Evolutionary conservation across 352 stramenopile species (phyloP).

Genomic region (Pythium periplocum): DNA sequence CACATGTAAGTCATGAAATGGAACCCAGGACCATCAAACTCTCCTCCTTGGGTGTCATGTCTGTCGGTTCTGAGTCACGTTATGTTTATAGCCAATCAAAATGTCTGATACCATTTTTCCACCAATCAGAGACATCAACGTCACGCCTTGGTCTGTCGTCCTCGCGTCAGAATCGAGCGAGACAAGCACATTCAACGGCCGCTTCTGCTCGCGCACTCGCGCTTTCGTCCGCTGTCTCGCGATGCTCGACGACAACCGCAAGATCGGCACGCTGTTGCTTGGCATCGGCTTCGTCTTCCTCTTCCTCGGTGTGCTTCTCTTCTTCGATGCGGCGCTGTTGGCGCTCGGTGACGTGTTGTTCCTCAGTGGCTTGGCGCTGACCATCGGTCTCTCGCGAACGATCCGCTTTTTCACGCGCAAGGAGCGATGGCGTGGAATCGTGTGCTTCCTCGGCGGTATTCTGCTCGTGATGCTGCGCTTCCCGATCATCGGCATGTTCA

Average conservation of each 20-base stretch:
- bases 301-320: slow-evolving; percentile 91
- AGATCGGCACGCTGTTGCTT: slow-evolving; percentile 93
- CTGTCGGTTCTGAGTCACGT: too few relatives aligned
- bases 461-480: slow-evolving; percentile 90
- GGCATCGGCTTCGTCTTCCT: slow-evolving; percentile 90
- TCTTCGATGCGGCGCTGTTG: slow-evolving; percentile 93
- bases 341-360: slow-evolving; percentile 94
- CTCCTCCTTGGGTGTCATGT: too few relatives aligned
- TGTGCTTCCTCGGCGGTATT: slow-evolving; percentile 93
- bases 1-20: too few relatives aligned
- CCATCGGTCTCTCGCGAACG: slow-evolving; percentile 90
- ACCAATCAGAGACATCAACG: slow-evolving; percentile 26
- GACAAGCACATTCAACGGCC: too few relatives aligned
- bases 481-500: slow-evolving; percentile 91
- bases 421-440: slow-evolving; percentile 91
- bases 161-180: too few relatives aligned
- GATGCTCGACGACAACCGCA: slow-evolving; percentile 93
- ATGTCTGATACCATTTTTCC: slow-evolving; percentile 3
- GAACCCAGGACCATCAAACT: too few relatives aligned
- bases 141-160: slow-evolving; percentile 1
- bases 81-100: background rate
- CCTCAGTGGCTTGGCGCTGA: slow-evolving; percentile 90
- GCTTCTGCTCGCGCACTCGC: too few relatives aligned
- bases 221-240: too few relatives aligned
- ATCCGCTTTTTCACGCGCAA: slow-evolving; percentile 93